These are phyloP conservation scores for Talaromyces adpressus DNA, from an alignment of 495 filamentous ascomycete species.

Conservation along the genomic window DNA sequence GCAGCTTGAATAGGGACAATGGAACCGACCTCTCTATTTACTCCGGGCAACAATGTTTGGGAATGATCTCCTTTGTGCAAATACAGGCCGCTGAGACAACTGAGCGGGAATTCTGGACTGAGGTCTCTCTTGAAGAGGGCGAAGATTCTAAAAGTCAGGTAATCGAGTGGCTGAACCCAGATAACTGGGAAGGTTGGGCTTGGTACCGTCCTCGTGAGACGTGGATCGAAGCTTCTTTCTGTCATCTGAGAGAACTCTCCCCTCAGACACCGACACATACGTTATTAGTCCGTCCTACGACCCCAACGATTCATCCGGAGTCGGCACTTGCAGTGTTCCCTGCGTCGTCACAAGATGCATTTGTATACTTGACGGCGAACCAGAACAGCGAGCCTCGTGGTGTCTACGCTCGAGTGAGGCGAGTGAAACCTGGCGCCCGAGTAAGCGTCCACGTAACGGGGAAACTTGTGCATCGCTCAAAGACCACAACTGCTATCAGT, in stretches of 20 bases:
- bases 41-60: no score
- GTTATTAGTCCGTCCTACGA: not conserved
- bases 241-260: not conserved
- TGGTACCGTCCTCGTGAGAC: conserved; percentile 1
- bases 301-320: not conserved
- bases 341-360: not conserved
- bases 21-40: no score
- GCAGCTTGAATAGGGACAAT: no score
- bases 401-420: not conserved
- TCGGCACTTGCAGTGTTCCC: not conserved
- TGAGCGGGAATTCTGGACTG: not conserved
- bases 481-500: not conserved
- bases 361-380: not conserved
- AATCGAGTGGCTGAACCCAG: not conserved
- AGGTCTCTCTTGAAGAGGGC: not conserved
- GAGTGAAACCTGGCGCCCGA: not conserved
- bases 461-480: not conserved
- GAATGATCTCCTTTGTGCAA: no score
- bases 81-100: no score
- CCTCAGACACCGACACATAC: not conserved
- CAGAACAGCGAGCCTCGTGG: not conserved
- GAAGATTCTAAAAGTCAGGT: not conserved
- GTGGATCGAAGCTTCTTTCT: not conserved
- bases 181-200: conserved; percentile 2
- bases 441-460: not conserved